A percentile compares a stretch with the other conserved stretches of the same genome.
These are phyloP conservation scores for Penicillium herquei DNA, from an alignment of 495 filamentous ascomycete species.

Conservation along the genomic window DNA sequence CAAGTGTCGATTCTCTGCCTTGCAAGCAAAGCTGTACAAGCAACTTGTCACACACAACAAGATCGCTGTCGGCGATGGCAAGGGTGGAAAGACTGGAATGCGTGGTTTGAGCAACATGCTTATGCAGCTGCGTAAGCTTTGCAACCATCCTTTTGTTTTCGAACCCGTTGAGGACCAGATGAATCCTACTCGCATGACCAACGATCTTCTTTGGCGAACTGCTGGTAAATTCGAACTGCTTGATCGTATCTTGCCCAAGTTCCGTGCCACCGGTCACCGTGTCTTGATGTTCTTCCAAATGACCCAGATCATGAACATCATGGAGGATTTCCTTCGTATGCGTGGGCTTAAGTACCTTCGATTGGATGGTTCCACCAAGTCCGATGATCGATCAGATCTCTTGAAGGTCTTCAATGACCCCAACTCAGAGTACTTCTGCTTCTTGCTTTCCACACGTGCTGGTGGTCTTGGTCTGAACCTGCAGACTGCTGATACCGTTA, in stretches of 20 bases:
- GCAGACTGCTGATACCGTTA: constrained; percentile 97
- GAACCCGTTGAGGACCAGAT: constrained; percentile 97
- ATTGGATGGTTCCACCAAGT: constrained; percentile 93
- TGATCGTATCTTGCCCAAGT: constrained; percentile 90
- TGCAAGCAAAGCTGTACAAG: constrained; percentile 91
- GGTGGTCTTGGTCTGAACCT: constrained; percentile 96
- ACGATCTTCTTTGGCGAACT: constrained; percentile 93
- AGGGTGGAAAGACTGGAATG: constrained; percentile 92
- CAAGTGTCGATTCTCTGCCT: constrained; percentile 95
- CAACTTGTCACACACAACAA: constrained; percentile 95
- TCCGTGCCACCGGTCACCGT: constrained; percentile 82
- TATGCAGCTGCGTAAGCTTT: constrained; percentile 98
- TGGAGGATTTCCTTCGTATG: constrained; percentile 95
- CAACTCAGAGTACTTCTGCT: constrained; percentile 91
- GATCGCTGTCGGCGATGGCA: constrained; percentile 89
- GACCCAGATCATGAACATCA: constrained; percentile 99
- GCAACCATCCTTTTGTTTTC: constrained; percentile 98
- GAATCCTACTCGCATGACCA: constrained; percentile 82
- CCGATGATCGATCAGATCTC: constrained; percentile 92
- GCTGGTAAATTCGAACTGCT: constrained; percentile 96
- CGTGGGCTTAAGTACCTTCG: constrained; percentile 81
- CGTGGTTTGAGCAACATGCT: constrained; percentile 99
- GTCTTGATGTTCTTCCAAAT: constrained; percentile 99
- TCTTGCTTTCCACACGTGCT: constrained; percentile 96
- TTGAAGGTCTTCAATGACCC: constrained; percentile 86